These are phyloP conservation scores for Neurospora sp. DNA, from an alignment of 495 filamentous ascomycete species.

Conservation along the genomic window DNA sequence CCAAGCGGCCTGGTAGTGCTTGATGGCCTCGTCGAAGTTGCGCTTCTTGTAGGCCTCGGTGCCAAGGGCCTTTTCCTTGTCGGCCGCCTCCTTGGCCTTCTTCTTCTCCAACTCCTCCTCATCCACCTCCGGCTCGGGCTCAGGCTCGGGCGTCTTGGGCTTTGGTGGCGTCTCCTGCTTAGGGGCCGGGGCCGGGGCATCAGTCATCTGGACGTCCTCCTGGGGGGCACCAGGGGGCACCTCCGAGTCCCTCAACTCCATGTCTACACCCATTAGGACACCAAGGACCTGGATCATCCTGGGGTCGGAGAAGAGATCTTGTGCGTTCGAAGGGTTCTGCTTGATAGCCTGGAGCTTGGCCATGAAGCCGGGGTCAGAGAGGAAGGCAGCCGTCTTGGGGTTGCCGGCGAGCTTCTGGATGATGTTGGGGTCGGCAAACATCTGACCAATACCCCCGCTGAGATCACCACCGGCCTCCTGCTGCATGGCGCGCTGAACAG, in stretches of 20 bases:
- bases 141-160: slow-evolving; percentile 48
- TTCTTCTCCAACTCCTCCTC: slow-evolving; percentile 74
- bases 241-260: slow-evolving; percentile 61
- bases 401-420: slow-evolving; percentile 84
- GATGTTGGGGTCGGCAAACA: slow-evolving; percentile 88
- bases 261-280: slow-evolving; percentile 87
- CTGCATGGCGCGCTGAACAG: slow-evolving; percentile 81
- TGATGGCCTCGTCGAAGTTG: slow-evolving; percentile 86
- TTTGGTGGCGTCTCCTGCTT: slow-evolving; percentile 28
- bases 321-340: slow-evolving; percentile 69
- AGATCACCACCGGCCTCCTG: slow-evolving; percentile 60
- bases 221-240: slow-evolving; percentile 37
- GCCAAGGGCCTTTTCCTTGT: slow-evolving; percentile 88
- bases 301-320: slow-evolving; percentile 75
- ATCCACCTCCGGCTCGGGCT: slow-evolving; percentile 55
- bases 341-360: slow-evolving; percentile 70
- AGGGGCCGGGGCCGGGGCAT: slow-evolving; percentile 42
- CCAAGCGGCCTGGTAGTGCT: slow-evolving; percentile 95
- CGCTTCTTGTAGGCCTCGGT: slow-evolving; percentile 98
- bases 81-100: slow-evolving; percentile 85
- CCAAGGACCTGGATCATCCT: slow-evolving; percentile 90
- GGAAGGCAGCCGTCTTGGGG: slow-evolving; percentile 78
- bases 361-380: slow-evolving; percentile 87
- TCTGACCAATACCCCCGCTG: slow-evolving; percentile 65
- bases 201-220: slow-evolving; percentile 73